Evolutionary conservation across 2,329 filamentous ascomycete species (phyloP), one percentile per base, ranked within the genome.

Genomic region (Apiospora arundinis): DNA sequence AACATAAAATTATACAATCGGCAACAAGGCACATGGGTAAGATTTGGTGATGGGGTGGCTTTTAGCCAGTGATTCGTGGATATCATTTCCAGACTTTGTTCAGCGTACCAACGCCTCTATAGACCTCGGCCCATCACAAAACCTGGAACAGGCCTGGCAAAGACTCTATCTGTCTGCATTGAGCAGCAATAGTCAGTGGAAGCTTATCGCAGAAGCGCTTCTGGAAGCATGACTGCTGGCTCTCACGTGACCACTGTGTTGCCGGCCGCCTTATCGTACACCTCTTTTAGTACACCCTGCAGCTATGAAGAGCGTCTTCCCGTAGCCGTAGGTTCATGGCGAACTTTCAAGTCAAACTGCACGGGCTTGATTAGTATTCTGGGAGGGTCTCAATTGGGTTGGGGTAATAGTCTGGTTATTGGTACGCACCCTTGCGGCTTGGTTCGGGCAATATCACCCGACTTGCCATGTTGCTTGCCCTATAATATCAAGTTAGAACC

Each of bases 401-500:
- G 9, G 18, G 18, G 16, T 7, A 37, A 32, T 32, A 18, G 49
- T 14, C 14, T 56, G 23, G 49, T 21, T 60, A 63, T 40, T n/a
- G 40, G 21, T 23, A 79, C 90, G 84, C 84, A 94, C 92, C 93
- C 93, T 75, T 89, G 90, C 75, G 95, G 92, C 83, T 94, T 95
- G 82, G 95, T 92, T 80, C 94, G 88, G 70, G 91, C 84, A 73
- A 95, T 91, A 63, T 87, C 90, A 67, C 90, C 92, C 72, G 89
- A 85, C n/a, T 86, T 81, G 3, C 91, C 91, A 45, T 85, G 89
- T 80, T 95, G 89, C 83, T 93, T 94, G 75, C 92, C 92, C 90
- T 73, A 8, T 70, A 37, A 46, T 5, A 40, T 56, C 21, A 42
- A 28, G 28, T 67, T 48, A 72, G 65, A 28, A 7, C 3, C 14